Percentiles rank a stretch among this genome's conserved stretches.
phyloP scores from a whole-genome alignment of 805 yeast genomes.

The Wickerhamomyces sydowiorum region DNA sequence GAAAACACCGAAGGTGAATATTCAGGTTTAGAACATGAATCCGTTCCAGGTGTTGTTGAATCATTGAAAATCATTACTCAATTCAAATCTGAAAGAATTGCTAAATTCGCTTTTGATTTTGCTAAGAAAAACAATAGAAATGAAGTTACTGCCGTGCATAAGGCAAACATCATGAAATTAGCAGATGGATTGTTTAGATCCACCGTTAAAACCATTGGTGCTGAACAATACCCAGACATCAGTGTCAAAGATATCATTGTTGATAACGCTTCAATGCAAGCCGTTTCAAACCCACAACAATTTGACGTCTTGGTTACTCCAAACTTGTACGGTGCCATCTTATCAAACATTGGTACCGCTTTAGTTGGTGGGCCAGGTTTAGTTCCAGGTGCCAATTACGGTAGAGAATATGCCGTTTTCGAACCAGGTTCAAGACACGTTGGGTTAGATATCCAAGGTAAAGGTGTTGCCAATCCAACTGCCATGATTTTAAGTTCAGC shows the following conservation, averaged over 20 bases:
- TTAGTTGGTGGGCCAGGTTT: constrained; percentile 96
- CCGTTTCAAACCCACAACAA: constrained; percentile 96
- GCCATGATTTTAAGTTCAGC: constrained; percentile 92
- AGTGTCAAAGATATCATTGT: constrained; percentile 90
- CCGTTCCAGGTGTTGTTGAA: constrained; percentile 97
- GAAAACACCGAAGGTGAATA: constrained; percentile 99
- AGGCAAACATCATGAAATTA: constrained; percentile 98
- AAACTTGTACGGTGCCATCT: constrained; percentile 94
- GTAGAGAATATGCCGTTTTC: constrained; percentile 95
- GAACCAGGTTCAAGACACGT: constrained; percentile 99
- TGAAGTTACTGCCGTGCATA: constrained; percentile 94
- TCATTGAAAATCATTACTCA: constrained; percentile 92
- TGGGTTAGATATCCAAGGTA: constrained; percentile 92
- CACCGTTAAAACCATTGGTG: constrained; percentile 84
- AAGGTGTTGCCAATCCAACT: constrained; percentile 95
- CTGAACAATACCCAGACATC: constrained; percentile 78
- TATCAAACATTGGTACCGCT: constrained; percentile 98
- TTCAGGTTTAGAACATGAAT: constrained; percentile 96
- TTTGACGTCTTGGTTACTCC: constrained; percentile 98
- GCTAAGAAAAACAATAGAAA: constrained; percentile 90
- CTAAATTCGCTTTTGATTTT: constrained; percentile 94
- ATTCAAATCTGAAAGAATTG: constrained; percentile 93
- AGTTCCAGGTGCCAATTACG: constrained; percentile 97
- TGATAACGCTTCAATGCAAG: constrained; percentile 99
- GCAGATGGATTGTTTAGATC: constrained; percentile 97